A percentile compares a stretch with the other conserved stretches of the same genome.
phyloP scores from a whole-genome alignment of 129 eudicot genomes.

The Centrapalus pauciflorus region DNA sequence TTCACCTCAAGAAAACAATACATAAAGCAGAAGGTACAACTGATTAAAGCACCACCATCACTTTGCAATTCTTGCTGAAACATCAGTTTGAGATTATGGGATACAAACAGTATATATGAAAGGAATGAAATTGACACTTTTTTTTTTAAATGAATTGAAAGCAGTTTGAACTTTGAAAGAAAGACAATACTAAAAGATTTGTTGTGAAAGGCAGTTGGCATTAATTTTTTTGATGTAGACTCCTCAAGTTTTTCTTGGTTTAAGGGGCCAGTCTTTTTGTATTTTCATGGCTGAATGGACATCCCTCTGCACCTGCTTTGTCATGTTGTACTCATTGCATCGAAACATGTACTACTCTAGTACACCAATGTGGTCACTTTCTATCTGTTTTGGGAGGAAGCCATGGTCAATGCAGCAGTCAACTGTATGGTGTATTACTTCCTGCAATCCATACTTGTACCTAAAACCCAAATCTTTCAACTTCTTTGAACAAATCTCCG shows the following conservation, averaged over 20 bases:
- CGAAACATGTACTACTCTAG: constrained; percentile 13
- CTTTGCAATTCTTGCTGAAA: constrained; percentile 3
- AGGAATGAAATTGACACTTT: constrained; percentile 28
- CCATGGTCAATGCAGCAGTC: constrained; percentile 37
- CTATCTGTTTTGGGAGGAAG: constrained; percentile 31
- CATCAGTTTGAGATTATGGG: constrained; percentile 21
- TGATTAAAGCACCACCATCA: neutral
- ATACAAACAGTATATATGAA: constrained; percentile 11
- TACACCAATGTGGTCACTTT: constrained; percentile 13
- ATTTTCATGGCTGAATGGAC: constrained; percentile 7
- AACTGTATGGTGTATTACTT: constrained; percentile 49
- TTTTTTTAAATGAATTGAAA: neutral
- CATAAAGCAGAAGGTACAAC: constrained; percentile 12
- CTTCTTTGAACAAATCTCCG: constrained; percentile 72
- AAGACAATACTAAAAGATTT: constrained; percentile 23
- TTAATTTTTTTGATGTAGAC: constrained; percentile 43
- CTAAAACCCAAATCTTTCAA: constrained; percentile 73
- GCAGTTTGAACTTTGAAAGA: constrained; percentile 24
- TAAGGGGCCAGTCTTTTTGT: constrained; percentile 4
- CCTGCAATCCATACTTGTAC: constrained; percentile 50
- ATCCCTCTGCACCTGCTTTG: neutral
- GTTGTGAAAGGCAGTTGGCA: constrained; percentile 35
- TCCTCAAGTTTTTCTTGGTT: constrained; percentile 26
- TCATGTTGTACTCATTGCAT: constrained; percentile 22
- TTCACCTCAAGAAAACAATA: constrained; percentile 15